phyloP scores from a whole-genome alignment of 176 grass and related monocot species.

The maize (Zea mays) region Zm-B73-REFERENCE-NAM-5.0 NC_050100.1:96423501-96424000 shows the following conservation, averaged over 20 bases:
- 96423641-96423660: constrained; percentile 40
- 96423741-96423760: constrained; percentile 35
- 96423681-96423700: constrained; percentile 52
- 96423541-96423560: constrained; percentile 25
- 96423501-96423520: constrained; percentile 24
- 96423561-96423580: constrained; percentile 14
- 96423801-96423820: constrained; percentile 18
- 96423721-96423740: constrained; percentile 26
- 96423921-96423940: neutral
- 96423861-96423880: neutral
- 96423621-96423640: constrained; percentile 31
- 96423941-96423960: constrained; percentile 3
- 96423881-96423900: neutral
- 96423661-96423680: constrained; percentile 57
- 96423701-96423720: neutral
- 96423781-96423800: neutral
- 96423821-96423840: neutral
- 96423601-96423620: neutral
- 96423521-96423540: neutral
- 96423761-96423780: constrained; percentile 25
- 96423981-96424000: neutral
- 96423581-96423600: constrained; percentile 8
- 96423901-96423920: neutral
- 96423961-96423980: constrained; percentile 1
- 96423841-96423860: neutral